These are phyloP conservation scores for Fomitopsis schrenkii DNA, from an alignment of 1,284 basidiomycete species.

Conservation along the genomic window DNA sequence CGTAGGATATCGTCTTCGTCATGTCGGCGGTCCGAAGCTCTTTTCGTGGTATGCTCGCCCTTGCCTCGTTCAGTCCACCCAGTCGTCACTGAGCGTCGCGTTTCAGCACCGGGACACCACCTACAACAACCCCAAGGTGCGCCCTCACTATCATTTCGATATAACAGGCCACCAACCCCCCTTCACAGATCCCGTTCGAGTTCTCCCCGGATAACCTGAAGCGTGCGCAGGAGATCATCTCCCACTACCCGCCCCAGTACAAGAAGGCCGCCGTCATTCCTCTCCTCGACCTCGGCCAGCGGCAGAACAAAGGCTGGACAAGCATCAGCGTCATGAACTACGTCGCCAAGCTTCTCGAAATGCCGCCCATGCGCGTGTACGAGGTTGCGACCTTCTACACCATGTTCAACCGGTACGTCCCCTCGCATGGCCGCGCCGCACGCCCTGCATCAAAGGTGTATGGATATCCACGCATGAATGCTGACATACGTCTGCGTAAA, in stretches of 20 bases:
- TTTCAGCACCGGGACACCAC: conserved; percentile 87
- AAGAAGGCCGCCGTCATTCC: conserved; percentile 98
- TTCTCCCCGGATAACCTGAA: conserved; percentile 83
- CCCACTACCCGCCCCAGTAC: conserved; percentile 94
- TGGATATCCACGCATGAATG: neutral
- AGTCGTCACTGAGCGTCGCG: conserved; percentile 8
- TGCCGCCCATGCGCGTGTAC: conserved; percentile 99
- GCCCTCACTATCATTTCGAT: neutral
- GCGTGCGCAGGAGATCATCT: conserved; percentile 85
- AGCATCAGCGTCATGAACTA: conserved; percentile 99
- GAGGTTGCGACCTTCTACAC: conserved; percentile 99
- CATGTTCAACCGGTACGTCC: conserved; percentile 89
- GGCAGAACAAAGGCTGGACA: conserved; percentile 99
- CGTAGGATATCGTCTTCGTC: conserved; percentile 37
- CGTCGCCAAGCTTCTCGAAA: conserved; percentile 87
- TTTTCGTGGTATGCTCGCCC: conserved; percentile 45
- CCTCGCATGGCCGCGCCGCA: neutral
- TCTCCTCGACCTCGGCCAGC: conserved; percentile 92
- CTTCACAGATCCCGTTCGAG: conserved; percentile 82
- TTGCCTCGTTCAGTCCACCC: neutral
- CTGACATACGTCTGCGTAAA: conserved; percentile 24
- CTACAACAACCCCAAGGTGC: conserved; percentile 87
- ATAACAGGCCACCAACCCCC: neutral
- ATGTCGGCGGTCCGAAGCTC: conserved; percentile 42
- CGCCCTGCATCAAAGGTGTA: neutral